Evolutionary conservation across 768 basidiomycete species (phyloP), one percentile per base, ranked within the genome.

Genomic region (Auriscalpium orientale): DNA sequence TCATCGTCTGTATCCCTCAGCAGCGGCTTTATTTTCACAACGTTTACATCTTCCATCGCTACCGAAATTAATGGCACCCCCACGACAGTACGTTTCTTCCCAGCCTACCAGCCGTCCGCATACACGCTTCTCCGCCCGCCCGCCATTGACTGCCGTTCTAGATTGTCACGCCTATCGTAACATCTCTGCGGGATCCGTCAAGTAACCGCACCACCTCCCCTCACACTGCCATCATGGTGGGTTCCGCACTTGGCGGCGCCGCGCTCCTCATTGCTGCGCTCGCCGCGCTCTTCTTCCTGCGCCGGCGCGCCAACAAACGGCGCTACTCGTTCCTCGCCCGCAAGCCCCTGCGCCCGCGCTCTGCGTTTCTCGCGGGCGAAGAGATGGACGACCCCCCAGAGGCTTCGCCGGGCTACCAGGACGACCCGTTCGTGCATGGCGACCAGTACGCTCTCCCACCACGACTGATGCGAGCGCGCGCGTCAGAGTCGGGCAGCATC

Each of bases 121-220:
- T 18, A 28, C 21, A 10, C 35, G 50, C 35, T 13, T 12, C 28
- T 9, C n/a, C 18, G 4, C 13, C 8, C 4, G 18, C 40, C 9
- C 13, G 12, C 4, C 55, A 18, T 22, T 20, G 22, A 35, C 21
- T 1, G 12, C 15, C n/a, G 11, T 20, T 40, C 15, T 40, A 62
- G 60, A 18, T 59, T 5, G 46, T 52, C 15, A 60, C 58, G 8
- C 60, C 60, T 8, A 53, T 62, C 53, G 55, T 57, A 34, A 62
- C 60, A 1, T 6, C 58, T 1, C 38, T 61, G 8, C 51, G 40
- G n/a, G 18, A n/a, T 1, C 36, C 52, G 6, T 4, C 47, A 0
- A 8, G 33, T 0, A 21, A 33, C 45, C 11, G 0, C 0, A 15
- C 51, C 8, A 18, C 33, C 12, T 57, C 61, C 13, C 2, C 53